Base-by-base conservation (phyloP, 2,329 filamentous ascomycete species). In the Annulohypoxylon truncatum region DNA sequence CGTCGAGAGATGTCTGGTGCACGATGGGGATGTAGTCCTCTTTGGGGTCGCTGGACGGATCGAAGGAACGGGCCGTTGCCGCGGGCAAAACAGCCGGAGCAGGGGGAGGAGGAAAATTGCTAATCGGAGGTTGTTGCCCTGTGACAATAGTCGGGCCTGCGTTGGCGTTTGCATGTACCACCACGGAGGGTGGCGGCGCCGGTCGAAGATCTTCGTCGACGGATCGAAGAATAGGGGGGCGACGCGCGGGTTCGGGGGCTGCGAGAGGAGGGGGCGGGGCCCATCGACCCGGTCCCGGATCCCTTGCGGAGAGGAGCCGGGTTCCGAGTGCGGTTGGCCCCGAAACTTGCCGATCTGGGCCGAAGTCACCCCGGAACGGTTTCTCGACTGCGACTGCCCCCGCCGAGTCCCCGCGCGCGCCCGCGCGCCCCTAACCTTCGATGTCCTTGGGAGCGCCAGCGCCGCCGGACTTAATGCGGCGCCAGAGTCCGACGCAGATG, bases 401-500 rank as follows among this genome's bases (percentile, higher is more conserved):
- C 42, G 51, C 31, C 47, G 13, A 38, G 22, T 56, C 53, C 72
- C 73, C 74, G 61, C 71, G 76, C 71, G 79, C 81, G 80, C 82
- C 82, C 80, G 77, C 81, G 81, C 77, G 78, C 78, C 82, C 76
- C 83, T 82, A 85, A 40, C 75, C 77, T 72, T 85, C 85, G 44
- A 84, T 70, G 62, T 87, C 82, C 77, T 86, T 85, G 59, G 79
- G 76, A 2, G 79, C 76, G 3, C 78, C 73, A 10, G 73, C 71
- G 20, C 68, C 67, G 10, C 68, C 64, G 46, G 79, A 75, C 79
- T 86, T 87, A 74, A 84, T 81, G 72, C 86, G 84, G 68, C 86
- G 84, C 87, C 89, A 92, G 38, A 93, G 81, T 71, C 88, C 87
- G 59, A 82, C 78, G 28, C 83, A 85, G 47, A 86, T 83, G 52